Evolutionary conservation across 805 yeast species (phyloP).

Genomic region (Wickerhamiella occidentalis): DNA sequence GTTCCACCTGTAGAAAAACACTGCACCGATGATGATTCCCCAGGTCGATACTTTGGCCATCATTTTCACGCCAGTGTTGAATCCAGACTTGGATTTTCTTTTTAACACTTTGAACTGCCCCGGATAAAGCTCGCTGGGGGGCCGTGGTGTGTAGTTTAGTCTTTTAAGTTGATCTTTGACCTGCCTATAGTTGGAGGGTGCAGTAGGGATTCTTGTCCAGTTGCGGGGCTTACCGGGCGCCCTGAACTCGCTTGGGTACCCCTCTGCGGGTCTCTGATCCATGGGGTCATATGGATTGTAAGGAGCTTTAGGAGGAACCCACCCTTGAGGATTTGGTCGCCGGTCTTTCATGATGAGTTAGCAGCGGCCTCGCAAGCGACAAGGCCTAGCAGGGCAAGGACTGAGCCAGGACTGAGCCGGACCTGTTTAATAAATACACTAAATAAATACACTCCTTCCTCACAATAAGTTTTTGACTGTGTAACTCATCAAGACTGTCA

Average conservation of each 20-base stretch:
- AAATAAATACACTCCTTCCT: not conserved
- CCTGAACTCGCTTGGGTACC: conserved; percentile 72
- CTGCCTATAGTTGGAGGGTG: conserved; percentile 53
- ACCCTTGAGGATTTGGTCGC: conserved; percentile 63
- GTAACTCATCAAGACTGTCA: conserved; percentile 68
- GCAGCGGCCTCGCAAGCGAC: not conserved
- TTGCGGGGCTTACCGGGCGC: conserved; percentile 50
- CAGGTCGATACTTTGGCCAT: conserved; percentile 42
- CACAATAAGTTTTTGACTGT: conserved; percentile 31
- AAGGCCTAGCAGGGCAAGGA: too few species aligned
- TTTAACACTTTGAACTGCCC: conserved; percentile 67
- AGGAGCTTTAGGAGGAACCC: conserved; percentile 74
- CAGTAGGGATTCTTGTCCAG: conserved; percentile 48
- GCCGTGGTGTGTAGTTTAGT: conserved; percentile 67
- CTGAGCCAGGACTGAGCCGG: too few species aligned
- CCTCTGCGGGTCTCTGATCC: conserved; percentile 67
- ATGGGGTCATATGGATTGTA: conserved; percentile 75
- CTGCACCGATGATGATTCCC: conserved; percentile 42
- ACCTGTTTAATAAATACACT: too few species aligned
- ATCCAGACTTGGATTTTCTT: conserved; percentile 42
- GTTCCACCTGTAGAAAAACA: conserved; percentile 74
- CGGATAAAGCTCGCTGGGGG: conserved; percentile 58
- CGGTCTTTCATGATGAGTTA: conserved; percentile 6
- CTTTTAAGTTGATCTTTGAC: conserved; percentile 63
- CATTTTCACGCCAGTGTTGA: conserved; percentile 48